Conservation (phyloP, 2,329 filamentous ascomycete species). For the Trichoderma asperellum region DNA sequence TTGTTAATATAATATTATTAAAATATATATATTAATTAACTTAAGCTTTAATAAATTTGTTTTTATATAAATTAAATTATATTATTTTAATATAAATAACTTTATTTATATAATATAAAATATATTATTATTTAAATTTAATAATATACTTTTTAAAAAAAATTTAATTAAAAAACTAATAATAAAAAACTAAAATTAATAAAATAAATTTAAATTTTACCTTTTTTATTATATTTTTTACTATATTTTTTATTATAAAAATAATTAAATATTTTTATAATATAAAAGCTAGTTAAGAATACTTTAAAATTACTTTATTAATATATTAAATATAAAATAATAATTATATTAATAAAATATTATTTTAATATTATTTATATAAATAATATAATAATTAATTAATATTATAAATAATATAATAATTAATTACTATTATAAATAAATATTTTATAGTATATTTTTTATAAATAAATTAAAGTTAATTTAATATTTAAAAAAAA, state of each 20-base stretch:
- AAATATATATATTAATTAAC: neutral
- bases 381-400: too few species aligned
- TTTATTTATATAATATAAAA: too few species aligned
- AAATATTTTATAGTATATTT: neutral
- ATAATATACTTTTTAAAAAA: too few species aligned
- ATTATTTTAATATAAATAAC: too few species aligned
- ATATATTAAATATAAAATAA: neutral
- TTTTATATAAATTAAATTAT: too few species aligned
- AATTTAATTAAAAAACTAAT: neutral
- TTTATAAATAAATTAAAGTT: neutral
- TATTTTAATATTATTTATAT: too few species aligned
- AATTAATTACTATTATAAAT: neutral
- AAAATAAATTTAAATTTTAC: neutral
- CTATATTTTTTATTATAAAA: too few species aligned
- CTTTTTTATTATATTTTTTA: neutral
- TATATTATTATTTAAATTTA: too few species aligned
- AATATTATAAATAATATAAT: neutral
- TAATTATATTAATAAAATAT: too few species aligned
- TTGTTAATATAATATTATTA: neutral
- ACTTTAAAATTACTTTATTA: neutral
- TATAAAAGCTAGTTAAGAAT: neutral
- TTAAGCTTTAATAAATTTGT: too few species aligned
- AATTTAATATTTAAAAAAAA: neutral
- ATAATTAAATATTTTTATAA: neutral
- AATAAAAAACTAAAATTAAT: neutral